A percentile compares a stretch with the other conserved stretches of the same genome.
Conservation (phyloP, 768 basidiomycete genomes). For the Nevesoporus exiguus region DNA sequence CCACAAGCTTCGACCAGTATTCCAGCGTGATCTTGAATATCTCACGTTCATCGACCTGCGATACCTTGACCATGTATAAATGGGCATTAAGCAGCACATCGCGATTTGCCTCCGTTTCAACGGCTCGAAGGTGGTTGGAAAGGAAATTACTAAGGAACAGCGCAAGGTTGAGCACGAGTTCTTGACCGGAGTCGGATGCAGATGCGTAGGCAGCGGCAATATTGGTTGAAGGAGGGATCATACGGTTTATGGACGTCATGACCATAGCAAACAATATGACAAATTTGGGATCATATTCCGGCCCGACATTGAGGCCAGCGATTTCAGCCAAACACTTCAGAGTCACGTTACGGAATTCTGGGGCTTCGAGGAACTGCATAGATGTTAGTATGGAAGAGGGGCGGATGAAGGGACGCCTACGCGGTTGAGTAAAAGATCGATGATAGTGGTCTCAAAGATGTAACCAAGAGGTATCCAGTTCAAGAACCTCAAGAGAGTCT, state of each 20-base stretch:
- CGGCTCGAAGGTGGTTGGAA: conserved; percentile 86
- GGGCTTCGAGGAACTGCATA: conserved; percentile 86
- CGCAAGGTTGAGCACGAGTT: conserved; percentile 94
- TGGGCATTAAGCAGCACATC: conserved; percentile 96
- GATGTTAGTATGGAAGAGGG: conserved; percentile 9
- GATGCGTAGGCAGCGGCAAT: conserved; percentile 89
- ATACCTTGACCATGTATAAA: conserved; percentile 97
- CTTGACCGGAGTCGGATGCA: conserved; percentile 89
- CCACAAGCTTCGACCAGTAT: conserved; percentile 95
- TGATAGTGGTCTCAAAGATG: conserved; percentile 97
- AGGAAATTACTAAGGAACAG: conserved; percentile 98
- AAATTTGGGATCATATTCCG: conserved; percentile 98
- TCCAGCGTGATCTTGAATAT: conserved; percentile 99
- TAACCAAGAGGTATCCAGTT: conserved; percentile 99
- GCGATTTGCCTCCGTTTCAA: conserved; percentile 87
- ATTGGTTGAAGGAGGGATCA: conserved; percentile 94
- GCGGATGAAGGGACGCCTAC: conserved; percentile 47
- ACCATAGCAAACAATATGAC: conserved; percentile 97
- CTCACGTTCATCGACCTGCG: conserved; percentile 96
- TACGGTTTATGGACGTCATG: conserved; percentile 95
- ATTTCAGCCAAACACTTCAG: conserved; percentile 97
- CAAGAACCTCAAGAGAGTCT: conserved; percentile 91
- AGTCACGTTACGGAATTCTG: conserved; percentile 96
- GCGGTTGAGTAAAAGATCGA: conserved; percentile 87
- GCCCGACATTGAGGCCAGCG: conserved; percentile 88